Evolutionary conservation across 139 green algal species (phyloP), one percentile per base, ranked within the genome.

Genomic region (Chlamydomonas sp.): DNA sequence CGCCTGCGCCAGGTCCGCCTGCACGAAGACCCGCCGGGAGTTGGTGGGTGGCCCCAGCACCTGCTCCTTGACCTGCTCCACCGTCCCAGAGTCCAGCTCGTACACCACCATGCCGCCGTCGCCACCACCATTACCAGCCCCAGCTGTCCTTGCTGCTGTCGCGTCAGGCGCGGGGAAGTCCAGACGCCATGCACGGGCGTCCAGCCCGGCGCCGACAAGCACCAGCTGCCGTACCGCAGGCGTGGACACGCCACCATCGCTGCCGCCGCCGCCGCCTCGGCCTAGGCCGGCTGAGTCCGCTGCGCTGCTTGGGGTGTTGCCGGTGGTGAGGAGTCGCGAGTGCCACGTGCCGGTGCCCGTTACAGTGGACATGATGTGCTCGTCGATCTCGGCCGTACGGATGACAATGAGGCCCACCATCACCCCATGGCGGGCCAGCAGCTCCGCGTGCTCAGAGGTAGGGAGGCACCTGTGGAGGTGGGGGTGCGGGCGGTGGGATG

Each of bases 311-410:
- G 5, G 1, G 77, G 4, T 60, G 76, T 59, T 15, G 76, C 10
- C 59, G 15, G 2, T 60, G 64, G 10, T 12, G 5, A 2, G 2
- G 10, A 17, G 59, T 31, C 67, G 12, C 77, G 77, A 8, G 60
- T 69, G 31, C 31, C 31, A 49, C 31, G 31, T 49, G 31, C 31
- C 31, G 31, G 31, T 49, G 31, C 31, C 31, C 31, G 31, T 49
- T 49, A 49, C 31, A 49, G 31, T 49, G 31, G 31, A 12, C 14
- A 81, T 31, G 59, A 81, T 49, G 10, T 81, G 77, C 6, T 68
- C 6, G 77, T 81, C 77, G 20, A 81, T 81, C 61, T 81, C 77
- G 49, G 77, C 77, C 77, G 77, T 81, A 68, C 77, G 77, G 14
- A 69, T 49, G 18, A 57, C 77, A 59, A 81, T 81, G 14, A 81